Evolutionary conservation across 164 flowering plant species (phyloP), one percentile per base, ranked within the genome.

Genomic region (Berberis thunbergii): DNA sequence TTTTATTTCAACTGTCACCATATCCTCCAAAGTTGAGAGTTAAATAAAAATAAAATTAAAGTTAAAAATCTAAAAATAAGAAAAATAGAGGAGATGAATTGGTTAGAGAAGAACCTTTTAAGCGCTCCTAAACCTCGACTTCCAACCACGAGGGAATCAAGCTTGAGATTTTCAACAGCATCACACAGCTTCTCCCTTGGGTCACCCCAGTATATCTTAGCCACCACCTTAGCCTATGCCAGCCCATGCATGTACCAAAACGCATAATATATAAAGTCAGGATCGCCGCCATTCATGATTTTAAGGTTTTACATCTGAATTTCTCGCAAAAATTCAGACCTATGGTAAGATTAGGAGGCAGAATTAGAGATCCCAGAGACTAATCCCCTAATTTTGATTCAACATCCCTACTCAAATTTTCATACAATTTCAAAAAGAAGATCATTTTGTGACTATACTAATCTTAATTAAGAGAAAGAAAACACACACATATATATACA

Each of bases 161-260:
- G 84, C 73, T 81, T 80, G 54, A 86, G 83, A 59, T 84, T 79
- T 7, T 82, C 88, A 11, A 86, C 87, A 38, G 89, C 88, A 58
- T 80, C 84, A 41, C 79, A 79, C 6, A 88, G 61, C 75, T 84
- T 88, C 72, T 84, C 88, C 69, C 88, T 80, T 62, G 96, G 74
- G 77, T 88, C 96, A 0, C 95, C 95, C 91, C 96, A 88, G 60
- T 84, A 86, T 4, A 88, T 65, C 74, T 88, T 88, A 0, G 76
- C 70, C 67, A 81, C 73, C 72, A 84, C 84, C 60, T 70, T 77
- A 1, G 69, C 81, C 94, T 87, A 69, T 40, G 39, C 10, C 3
- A 39, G 13, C 7, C 41, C 59, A 56, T 11, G 55, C 10, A 52
- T 7, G 3, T 3, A 3, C 0, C 10, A 10, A 52, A 10, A 52